These are phyloP conservation scores for Nemophila menziesii DNA, from an alignment of 257 asterid species.

Conservation along the genomic window DNA sequence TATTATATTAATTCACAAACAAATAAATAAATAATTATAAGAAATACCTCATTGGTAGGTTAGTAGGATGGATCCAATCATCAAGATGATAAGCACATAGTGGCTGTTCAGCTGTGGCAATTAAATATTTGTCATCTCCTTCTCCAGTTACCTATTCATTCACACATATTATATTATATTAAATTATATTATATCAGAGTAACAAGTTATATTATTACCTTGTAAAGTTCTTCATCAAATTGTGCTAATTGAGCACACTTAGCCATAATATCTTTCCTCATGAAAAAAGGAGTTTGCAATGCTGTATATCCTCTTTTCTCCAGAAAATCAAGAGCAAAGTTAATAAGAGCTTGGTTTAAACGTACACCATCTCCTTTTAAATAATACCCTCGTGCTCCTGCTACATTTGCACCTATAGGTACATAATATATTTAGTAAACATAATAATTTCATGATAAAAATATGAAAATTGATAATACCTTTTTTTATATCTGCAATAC, in stretches of 20 bases:
- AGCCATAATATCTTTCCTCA: conserved; percentile 86
- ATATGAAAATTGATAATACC: conserved; percentile 23
- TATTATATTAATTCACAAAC: conserved; percentile 1
- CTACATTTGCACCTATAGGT: conserved; percentile 62
- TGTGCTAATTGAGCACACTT: conserved; percentile 94
- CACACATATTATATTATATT: conserved; percentile 2
- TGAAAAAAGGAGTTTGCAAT: conserved; percentile 79
- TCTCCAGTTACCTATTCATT: conserved; percentile 75
- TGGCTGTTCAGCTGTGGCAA: conserved; percentile 96
- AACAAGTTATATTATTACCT: conserved; percentile 66
- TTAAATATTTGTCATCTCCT: conserved; percentile 90
- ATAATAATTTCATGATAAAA: background rate
- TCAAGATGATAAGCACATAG: conserved; percentile 87
- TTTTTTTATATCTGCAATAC: conserved; percentile 63
- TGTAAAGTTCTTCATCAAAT: conserved; percentile 92
- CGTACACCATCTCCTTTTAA: conserved; percentile 74
- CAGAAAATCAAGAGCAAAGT: conserved; percentile 62
- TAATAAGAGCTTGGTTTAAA: conserved; percentile 76
- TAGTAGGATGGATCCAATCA: conserved; percentile 85
- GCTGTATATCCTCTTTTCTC: conserved; percentile 45
- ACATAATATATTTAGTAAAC: conserved; percentile 2
- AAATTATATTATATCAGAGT: background rate
- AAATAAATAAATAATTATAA: background rate
- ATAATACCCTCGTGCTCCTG: conserved; percentile 87
- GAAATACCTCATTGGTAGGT: conserved; percentile 60